Evolutionary conservation across 1,284 basidiomycete genomes (phyloP).

Genomic region (Cystobasidiaceae sp.): DNA sequence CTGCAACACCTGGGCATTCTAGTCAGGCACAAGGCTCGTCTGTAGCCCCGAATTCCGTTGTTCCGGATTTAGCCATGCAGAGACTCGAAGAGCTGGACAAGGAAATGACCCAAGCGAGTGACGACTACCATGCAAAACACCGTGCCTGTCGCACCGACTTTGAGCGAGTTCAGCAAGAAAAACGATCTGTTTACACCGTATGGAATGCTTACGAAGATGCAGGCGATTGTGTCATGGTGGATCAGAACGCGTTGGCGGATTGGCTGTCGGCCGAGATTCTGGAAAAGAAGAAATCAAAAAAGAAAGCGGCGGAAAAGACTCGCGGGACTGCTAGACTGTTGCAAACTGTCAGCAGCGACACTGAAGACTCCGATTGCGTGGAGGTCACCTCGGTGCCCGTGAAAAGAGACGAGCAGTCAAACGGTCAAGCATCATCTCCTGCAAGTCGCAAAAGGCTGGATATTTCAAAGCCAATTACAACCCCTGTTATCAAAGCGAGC

Average conservation of each 20-base stretch:
- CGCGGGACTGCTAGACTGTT: background rate
- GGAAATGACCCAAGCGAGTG: constrained; percentile 54
- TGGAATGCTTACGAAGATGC: constrained; percentile 59
- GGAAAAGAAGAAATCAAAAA: constrained; percentile 30
- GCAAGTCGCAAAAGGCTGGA: too few species aligned
- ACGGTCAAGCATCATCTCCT: too few species aligned
- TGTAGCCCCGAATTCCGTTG: constrained; percentile 41
- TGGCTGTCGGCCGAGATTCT: constrained; percentile 57
- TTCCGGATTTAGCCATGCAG: constrained; percentile 55
- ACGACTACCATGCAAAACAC: constrained; percentile 53
- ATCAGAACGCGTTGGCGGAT: constrained; percentile 56
- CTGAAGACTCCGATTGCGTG: constrained; percentile 2
- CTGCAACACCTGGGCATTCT: background rate
- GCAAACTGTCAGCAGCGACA: background rate
- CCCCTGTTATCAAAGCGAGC: too few species aligned
- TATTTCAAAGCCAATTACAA: too few species aligned
- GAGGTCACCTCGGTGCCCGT: background rate
- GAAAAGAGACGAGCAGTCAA: too few species aligned
- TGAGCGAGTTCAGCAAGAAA: constrained; percentile 52
- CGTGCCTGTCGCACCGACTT: constrained; percentile 48
- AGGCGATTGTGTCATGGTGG: constrained; percentile 60
- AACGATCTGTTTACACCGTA: constrained; percentile 58
- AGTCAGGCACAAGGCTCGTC: background rate
- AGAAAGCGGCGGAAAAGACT: background rate
- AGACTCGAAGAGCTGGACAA: constrained; percentile 58